Evolutionary conservation across 2,329 filamentous ascomycete genomes (phyloP), one percentile per base, ranked within the genome.

Genomic region (Magnaporthiopsis rhizophila): DNA sequence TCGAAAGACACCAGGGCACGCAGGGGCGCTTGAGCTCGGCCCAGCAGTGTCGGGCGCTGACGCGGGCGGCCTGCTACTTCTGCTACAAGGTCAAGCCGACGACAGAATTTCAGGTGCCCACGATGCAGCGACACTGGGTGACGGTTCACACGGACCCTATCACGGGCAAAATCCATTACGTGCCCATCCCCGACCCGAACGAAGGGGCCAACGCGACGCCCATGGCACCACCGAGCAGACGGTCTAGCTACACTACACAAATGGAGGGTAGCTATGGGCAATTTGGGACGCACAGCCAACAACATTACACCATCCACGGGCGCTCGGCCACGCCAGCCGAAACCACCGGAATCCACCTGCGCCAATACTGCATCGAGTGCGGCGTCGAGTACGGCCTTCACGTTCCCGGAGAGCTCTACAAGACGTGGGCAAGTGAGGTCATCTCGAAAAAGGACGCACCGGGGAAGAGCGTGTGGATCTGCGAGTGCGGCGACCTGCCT

Each of bases 311-410:
- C 2, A 24, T 21, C 21, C 34, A n/a, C n/a, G 58, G 56, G n/a
- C 21, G 15, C 4, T 36, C 57, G 26, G 34, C 24, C 7, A 65
- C 68, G 9, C 66, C 67, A 7, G 67, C 65, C 2, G 67, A 65
- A 6, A 62, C 64, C 3, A 64, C 66, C 0, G 67, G 66, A 58
- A 62, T 70, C 24, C 67, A 69, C 11, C 63, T 70, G 36, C 67
- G 65, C 2, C 61, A 64, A 12, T 70, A 70, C 63, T 70, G 69
- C 65, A 66, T 68, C 3, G 38, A 56, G 13, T 70, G 69, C 24
- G 67, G 67, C 5, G 59, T 70, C 11, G 21, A 65, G 30, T 58
- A 65, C 9, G 50, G 57, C 1, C 65, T 70, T 30, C 38, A 63
- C 13, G n/a, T 59, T 0, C 58, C 66, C 1, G 65, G 66, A 1